Conservation (phyloP, 2,329 filamentous ascomycete genomes). For the Colletotrichum lupini region DNA sequence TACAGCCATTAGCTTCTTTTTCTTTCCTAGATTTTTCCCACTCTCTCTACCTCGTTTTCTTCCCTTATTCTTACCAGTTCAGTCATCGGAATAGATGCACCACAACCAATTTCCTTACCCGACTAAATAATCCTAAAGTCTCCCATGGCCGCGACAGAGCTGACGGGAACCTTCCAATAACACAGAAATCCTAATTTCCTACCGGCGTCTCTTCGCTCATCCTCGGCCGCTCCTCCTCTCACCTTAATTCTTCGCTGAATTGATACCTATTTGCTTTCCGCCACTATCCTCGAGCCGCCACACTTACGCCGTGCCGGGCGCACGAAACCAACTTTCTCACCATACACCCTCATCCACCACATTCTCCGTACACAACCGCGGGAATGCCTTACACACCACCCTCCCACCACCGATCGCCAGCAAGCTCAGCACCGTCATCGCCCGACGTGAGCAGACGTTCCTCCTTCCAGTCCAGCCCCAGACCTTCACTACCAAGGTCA, state of each 20-base stretch:
- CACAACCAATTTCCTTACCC: not conserved
- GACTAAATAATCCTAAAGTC: not conserved
- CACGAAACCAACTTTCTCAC: constrained; percentile 7
- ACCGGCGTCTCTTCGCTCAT: constrained; percentile 8
- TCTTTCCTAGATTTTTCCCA: not conserved
- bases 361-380: constrained; percentile 39
- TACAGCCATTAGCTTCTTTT: constrained; percentile 8
- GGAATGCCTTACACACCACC: constrained; percentile 92
- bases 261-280: constrained; percentile 34
- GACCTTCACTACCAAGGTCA: constrained; percentile 70
- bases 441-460: constrained; percentile 68
- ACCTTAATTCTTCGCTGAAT: constrained; percentile 31
- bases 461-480: constrained; percentile 62
- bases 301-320: constrained; percentile 22
- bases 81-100: constrained; percentile 8
- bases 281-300: not conserved
- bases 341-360: not conserved
- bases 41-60: not conserved
- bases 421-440: constrained; percentile 67
- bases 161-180: constrained; percentile 23
- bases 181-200: constrained; percentile 30
- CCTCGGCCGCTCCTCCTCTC: not conserved
- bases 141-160: constrained; percentile 20
- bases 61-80: not conserved
- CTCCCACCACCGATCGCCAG: constrained; percentile 69